phyloP scores from a whole-genome alignment of 2,329 filamentous ascomycete species.

The Coniosporium tulheliwenetii region DNA sequence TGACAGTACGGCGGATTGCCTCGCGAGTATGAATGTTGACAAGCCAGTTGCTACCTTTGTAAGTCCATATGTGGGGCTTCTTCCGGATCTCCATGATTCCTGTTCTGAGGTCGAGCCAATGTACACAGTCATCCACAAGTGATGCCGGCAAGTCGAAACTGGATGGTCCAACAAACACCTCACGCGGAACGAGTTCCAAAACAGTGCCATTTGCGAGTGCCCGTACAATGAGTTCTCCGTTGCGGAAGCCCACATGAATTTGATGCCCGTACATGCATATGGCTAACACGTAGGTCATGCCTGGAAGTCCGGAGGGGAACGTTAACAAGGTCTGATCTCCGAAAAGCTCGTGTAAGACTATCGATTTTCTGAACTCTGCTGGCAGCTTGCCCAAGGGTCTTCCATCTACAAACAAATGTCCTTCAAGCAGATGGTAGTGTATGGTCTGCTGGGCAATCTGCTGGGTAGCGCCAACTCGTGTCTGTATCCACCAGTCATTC shows the following conservation, averaged over 20 bases:
- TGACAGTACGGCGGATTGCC: conserved; percentile 12
- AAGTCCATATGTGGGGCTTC: conserved; percentile 24
- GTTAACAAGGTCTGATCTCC: conserved; percentile 34
- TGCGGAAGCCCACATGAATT: conserved; percentile 40
- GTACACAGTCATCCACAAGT: conserved; percentile 37
- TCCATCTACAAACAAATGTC: conserved; percentile 33
- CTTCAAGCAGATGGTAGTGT: conserved; percentile 30
- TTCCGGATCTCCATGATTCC: conserved; percentile 37
- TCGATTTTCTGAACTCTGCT: conserved; percentile 27
- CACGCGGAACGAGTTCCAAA: conserved; percentile 19
- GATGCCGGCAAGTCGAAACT: conserved; percentile 34
- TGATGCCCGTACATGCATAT: conserved; percentile 20
- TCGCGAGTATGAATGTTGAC: conserved; percentile 15
- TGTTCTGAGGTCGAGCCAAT: conserved; percentile 41
- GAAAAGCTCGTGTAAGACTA: conserved; percentile 35
- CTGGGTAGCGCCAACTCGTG: conserved; percentile 12
- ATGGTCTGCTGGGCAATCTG: conserved; percentile 18
- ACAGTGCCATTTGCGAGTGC: conserved; percentile 14
- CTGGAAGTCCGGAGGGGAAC: conserved; percentile 33
- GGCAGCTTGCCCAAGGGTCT: conserved; percentile 38
- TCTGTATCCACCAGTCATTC: conserved; percentile 18
- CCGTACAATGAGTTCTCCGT: conserved; percentile 26
- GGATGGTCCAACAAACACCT: conserved; percentile 9
- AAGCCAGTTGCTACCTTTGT: conserved; percentile 22
- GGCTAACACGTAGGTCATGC: conserved; percentile 37